Conservation (phyloP, 2,329 filamentous ascomycete species). For the Fusarium globosum region DNA sequence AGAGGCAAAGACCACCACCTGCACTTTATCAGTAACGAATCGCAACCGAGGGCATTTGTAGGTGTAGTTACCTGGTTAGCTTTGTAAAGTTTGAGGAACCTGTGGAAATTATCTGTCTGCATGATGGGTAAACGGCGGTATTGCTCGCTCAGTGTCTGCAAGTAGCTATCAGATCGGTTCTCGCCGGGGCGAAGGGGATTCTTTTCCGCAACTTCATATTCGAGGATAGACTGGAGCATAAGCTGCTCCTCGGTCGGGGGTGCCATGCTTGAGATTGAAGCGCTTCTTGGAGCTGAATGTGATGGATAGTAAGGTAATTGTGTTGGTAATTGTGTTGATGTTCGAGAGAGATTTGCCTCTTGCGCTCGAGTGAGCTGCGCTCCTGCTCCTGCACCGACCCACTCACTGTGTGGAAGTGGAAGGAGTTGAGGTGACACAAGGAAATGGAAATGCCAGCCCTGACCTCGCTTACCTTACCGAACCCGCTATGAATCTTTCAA, state of each 20-base stretch:
- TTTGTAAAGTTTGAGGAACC: not conserved
- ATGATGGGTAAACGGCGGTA: not conserved
- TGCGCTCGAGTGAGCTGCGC: not conserved
- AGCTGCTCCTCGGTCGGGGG: rapidly evolving
- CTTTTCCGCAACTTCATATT: rapidly evolving
- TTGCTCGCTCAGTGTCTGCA: not conserved
- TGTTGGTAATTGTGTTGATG: not conserved
- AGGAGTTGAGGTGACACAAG: not conserved
- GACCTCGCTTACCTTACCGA: not conserved
- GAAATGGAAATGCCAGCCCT: not conserved
- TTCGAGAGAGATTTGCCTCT: not conserved
- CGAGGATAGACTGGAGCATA: not conserved
- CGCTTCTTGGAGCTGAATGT: not conserved
- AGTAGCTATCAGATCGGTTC: not conserved
- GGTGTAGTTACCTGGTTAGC: not conserved
- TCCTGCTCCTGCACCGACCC: not conserved
- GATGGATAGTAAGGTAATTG: not conserved
- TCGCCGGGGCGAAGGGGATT: not conserved
- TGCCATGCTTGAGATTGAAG: not conserved
- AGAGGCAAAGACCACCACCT: not conserved
- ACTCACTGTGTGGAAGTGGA: not conserved
- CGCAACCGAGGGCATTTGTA: not conserved
- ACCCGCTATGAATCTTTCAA: too few species aligned
- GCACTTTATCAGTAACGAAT: not conserved
- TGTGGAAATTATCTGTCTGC: not conserved